Evolutionary conservation across 2,329 filamentous ascomycete species (phyloP).

Genomic region (Colletotrichum ledebouriae): DNA sequence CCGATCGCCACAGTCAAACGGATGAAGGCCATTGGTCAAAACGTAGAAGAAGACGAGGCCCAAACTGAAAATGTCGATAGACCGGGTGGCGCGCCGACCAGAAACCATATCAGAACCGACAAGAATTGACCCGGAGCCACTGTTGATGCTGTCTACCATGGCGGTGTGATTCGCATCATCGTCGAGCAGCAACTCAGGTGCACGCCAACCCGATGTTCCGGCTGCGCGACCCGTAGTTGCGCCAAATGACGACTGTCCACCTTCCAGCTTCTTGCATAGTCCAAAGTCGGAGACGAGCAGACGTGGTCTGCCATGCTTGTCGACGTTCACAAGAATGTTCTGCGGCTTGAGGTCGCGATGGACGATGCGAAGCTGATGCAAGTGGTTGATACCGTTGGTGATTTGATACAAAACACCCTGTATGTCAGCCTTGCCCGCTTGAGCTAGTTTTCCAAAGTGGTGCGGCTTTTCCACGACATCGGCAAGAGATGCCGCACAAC

Average conservation of each 20-base stretch:
- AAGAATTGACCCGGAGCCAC: constrained; percentile 71
- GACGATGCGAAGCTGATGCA: constrained; percentile 93
- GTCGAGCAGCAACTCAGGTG: constrained; percentile 89
- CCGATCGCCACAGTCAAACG: constrained; percentile 92
- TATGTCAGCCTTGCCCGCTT: constrained; percentile 80
- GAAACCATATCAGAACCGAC: constrained; percentile 69
- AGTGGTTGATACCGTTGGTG: constrained; percentile 86
- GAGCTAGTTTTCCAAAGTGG: constrained; percentile 76
- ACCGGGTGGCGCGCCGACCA: constrained; percentile 88
- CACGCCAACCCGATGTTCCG: constrained; percentile 96
- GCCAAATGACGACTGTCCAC: constrained; percentile 92
- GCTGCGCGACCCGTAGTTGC: constrained; percentile 94
- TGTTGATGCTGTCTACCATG: constrained; percentile 69
- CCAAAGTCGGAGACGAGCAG: constrained; percentile 98
- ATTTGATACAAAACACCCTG: constrained; percentile 89
- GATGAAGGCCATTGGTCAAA: constrained; percentile 91
- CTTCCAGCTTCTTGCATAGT: constrained; percentile 95
- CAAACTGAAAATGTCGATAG: constrained; percentile 97
- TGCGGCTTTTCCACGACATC: constrained; percentile 87
- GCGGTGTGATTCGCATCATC: constrained; percentile 73
- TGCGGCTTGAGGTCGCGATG: constrained; percentile 98
- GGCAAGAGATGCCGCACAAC: constrained; percentile 92
- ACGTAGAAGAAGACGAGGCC: constrained; percentile 99
- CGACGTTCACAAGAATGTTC: constrained; percentile 90
- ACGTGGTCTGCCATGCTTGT: constrained; percentile 78